Percentiles rank a stretch among this genome's conserved stretches.
These are phyloP conservation scores for Candida sonorensis DNA, from an alignment of 805 yeast genomes.

Conservation along the genomic window DNA sequence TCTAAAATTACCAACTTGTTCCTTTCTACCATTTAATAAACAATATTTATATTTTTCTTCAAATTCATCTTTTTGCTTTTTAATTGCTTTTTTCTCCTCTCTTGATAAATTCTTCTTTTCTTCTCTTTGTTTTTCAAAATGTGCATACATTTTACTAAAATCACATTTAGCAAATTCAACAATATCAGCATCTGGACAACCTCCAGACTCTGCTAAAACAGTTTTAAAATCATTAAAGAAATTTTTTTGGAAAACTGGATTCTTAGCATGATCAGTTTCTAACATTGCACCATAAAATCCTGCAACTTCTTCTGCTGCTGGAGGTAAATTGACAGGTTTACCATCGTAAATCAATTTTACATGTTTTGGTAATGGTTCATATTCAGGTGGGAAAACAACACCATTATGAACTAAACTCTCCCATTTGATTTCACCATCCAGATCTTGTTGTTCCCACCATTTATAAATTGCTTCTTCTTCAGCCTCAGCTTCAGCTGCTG, in stretches of 20 bases:
- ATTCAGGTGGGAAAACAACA: constrained; percentile 88
- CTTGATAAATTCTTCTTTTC: constrained; percentile 62
- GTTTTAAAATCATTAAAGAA: constrained; percentile 73
- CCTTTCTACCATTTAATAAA: constrained; percentile 76
- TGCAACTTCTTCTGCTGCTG: constrained; percentile 91
- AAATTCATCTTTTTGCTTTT: constrained; percentile 61
- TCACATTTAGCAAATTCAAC: constrained; percentile 64
- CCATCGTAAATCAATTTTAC: constrained; percentile 75
- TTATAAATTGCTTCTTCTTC: constrained; percentile 60
- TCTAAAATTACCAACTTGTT: constrained; percentile 88
- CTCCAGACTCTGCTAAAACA: constrained; percentile 67
- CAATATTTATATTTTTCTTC: constrained; percentile 84
- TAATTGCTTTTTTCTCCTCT: constrained; percentile 69
- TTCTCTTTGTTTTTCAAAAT: constrained; percentile 63
- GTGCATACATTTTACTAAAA: constrained; percentile 63
- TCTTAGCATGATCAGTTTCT: constrained; percentile 82
- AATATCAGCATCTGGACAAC: constrained; percentile 44
- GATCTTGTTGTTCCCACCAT: constrained; percentile 78
- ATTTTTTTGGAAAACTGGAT: constrained; percentile 79
- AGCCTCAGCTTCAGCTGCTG: constrained; percentile 30
- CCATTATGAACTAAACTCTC: constrained; percentile 81
- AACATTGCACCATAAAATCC: constrained; percentile 89
- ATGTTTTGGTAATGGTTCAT: constrained; percentile 74
- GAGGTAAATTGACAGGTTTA: constrained; percentile 65
- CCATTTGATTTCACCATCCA: constrained; percentile 81